Evolutionary conservation across 2,329 filamentous ascomycete genomes (phyloP), one percentile per base, ranked within the genome.

Genomic region (Diaporthe sp.): DNA sequence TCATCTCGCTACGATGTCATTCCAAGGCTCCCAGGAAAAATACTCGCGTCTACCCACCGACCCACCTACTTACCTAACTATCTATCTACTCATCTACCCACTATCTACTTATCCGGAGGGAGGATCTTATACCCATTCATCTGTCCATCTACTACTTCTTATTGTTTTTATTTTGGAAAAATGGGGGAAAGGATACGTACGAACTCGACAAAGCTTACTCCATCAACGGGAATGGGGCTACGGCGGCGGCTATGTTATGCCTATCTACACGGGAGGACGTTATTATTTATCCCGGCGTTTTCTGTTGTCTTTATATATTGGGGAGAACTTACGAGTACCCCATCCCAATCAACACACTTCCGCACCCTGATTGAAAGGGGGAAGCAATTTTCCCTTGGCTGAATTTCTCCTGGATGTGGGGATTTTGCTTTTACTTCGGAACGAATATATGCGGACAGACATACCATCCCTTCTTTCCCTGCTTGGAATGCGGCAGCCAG

Each of bases 71-170:
- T 25, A 28, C 28, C n/a, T 53, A 51, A 13, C 44, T 51, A 51
- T 4, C 10, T 49, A 70, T 10, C 49, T 55, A 53, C 49, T 39
- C 37, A 39, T 34, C 44, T 51, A 51, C 15, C 44, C 17, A 61
- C 25, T 49, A 70, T 10, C 49, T 70, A 53, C 49, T 17, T 70
- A 42, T 22, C 15, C 22, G 47, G 34, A 42, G 28, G 65, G 34
- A 53, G 49, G 65, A 70, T 70, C 10, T 42, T 55, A 70, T 70
- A 55, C 49, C 49, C 49, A 70, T 55, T 55, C 65, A 70, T 70
- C 47, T 70, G 49, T 70, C 65, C 49, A 70, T 55, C 49, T 70
- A 55, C 49, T 70, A 70, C 47, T 67, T 68, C 34, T 68, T 70
- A 70, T 55, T 70, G 65, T 70, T 15, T 68, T 70, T 70, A 42